phyloP scores from a whole-genome alignment of 1,284 basidiomycete genomes.

The Melampsora americana region DNA sequence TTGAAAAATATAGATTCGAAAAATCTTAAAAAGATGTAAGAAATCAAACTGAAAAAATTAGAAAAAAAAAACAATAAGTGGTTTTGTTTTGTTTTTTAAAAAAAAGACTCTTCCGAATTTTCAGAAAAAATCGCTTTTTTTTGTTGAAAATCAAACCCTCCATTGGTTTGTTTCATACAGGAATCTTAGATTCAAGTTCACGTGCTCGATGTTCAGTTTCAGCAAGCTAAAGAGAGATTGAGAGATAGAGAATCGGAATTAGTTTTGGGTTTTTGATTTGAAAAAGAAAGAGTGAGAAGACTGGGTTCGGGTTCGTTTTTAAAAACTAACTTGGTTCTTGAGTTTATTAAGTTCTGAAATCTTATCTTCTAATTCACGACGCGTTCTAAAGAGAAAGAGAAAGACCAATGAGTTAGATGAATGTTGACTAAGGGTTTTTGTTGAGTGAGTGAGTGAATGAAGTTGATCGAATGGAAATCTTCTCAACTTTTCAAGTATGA shows the following conservation, averaged over 20 bases:
- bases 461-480: not conserved
- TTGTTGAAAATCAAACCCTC: too few species aligned
- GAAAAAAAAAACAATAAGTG: too few species aligned
- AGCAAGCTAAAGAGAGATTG: conserved; percentile 17
- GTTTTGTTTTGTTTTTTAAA: too few species aligned
- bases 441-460: not conserved
- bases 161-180: too few species aligned
- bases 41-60: too few species aligned
- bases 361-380: conserved; percentile 30
- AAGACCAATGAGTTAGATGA: not conserved
- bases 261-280: not conserved
- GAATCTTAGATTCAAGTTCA: conserved; percentile 20
- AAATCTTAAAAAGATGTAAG: too few species aligned
- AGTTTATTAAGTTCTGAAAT: conserved; percentile 30
- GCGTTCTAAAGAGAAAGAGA: conserved; percentile 8
- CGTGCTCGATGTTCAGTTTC: conserved; percentile 41
- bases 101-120: too few species aligned
- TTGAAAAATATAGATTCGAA: too few species aligned
- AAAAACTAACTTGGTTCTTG: conserved; percentile 31
- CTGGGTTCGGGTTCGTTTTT: too few species aligned
- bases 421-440: not conserved
- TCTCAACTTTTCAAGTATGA: conserved; percentile 27
- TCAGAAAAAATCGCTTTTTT: too few species aligned
- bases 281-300: not conserved
- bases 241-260: not conserved